Conservation (phyloP, 2,329 filamentous ascomycete species). For the Teratosphaeria zuluensis region DNA sequence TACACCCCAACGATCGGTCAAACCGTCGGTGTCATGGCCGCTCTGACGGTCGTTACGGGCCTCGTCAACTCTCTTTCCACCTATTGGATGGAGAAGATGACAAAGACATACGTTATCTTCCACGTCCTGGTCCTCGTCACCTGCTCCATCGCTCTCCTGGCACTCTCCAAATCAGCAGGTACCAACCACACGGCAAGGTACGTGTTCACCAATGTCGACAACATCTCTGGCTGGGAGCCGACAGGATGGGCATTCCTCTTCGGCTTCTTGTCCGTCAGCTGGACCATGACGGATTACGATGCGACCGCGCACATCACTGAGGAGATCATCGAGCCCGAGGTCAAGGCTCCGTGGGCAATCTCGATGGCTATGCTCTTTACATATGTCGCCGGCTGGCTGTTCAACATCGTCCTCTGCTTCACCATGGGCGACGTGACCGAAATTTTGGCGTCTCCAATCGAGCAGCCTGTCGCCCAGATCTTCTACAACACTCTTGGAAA, state of each 20-base stretch:
- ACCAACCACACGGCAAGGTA: constrained; percentile 44
- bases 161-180: constrained; percentile 27
- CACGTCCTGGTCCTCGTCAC: constrained; percentile 44
- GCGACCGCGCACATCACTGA: constrained; percentile 41
- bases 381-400: constrained; percentile 46
- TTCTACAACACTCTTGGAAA: constrained; percentile 50
- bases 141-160: constrained; percentile 44
- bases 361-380: constrained; percentile 47
- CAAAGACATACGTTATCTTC: constrained; percentile 49
- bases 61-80: constrained; percentile 48
- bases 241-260: constrained; percentile 50
- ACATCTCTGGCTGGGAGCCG: constrained; percentile 45
- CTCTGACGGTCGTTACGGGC: constrained; percentile 42
- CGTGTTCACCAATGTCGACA: constrained; percentile 46
- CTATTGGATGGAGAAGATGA: constrained; percentile 50
- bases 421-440: constrained; percentile 42
- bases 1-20: constrained; percentile 35
- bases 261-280: constrained; percentile 50
- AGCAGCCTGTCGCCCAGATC: constrained; percentile 48
- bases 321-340: constrained; percentile 42
- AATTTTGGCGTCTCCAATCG: constrained; percentile 38
- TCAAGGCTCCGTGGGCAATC: constrained; percentile 48
- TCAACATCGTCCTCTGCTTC: constrained; percentile 50
- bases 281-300: constrained; percentile 52
- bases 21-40: constrained; percentile 48